Base-by-base conservation (phyloP, 192 early-diverging fungal genomes). In the Podila epigama region DNA sequence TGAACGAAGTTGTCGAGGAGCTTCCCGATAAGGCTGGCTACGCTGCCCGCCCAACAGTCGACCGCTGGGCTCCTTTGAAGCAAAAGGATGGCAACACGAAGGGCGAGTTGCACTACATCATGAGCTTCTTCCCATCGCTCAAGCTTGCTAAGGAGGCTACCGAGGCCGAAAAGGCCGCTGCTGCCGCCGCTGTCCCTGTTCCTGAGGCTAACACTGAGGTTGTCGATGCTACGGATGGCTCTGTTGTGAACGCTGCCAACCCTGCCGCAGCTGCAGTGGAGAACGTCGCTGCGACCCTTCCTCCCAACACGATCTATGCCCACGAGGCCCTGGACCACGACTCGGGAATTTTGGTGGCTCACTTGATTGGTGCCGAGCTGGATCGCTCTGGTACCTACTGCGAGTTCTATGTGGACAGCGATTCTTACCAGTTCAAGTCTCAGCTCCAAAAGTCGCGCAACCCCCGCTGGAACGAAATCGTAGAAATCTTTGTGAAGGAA, bases 1-100 rank as follows among this genome's bases (percentile, higher is more conserved):
- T 93, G 42, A 87, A 70, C 25, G 84, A 90, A 37, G 55, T 93
- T 44, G 84, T 89, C 27, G 84, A 86, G 55, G 81, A 89, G 53
- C 50, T 79, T n/a, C 68, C 68, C 2, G 65, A 78, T 3, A 77
- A 77, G 65, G 60, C 59, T 58, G 73, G 73, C 51, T 65, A 70
- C 58, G 51, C 50, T 27, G 61, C 67, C 5, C 61, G 66, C 35
- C 68, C 77, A 37, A 28, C 34, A 3, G 51, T 72, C 25, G 55
- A 68, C 42, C 63, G 60, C 22, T 89, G 88, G 84, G 86, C 84
- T 0, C 79, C 82, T 18, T 65, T 89, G 62, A 83, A 80, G 29
- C 85, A 87, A 67, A 84, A 85, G 59, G 85, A 88, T 29, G 86
- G 88, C 51, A 81, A 82, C 39, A 69, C 60, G 52, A 89, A 87